Percentiles rank a stretch among this genome's conserved stretches.
Conservation (phyloP, 2,329 filamentous ascomycete genomes). For the Colletotrichum simmondsii region DNA sequence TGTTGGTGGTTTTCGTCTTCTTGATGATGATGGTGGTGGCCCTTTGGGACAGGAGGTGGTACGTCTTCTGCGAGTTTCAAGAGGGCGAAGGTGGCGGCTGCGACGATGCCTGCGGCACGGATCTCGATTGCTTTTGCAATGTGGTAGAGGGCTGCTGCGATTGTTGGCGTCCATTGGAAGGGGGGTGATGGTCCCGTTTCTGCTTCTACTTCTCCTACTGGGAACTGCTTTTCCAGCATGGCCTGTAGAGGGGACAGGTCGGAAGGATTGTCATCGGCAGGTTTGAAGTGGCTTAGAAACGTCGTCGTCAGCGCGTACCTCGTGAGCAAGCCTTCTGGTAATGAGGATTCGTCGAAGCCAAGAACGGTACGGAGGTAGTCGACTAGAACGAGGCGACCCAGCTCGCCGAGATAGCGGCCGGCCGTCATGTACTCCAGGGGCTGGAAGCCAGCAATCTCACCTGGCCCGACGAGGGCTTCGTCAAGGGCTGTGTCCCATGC, state of each 20-base stretch:
- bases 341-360: slow-evolving; percentile 49
- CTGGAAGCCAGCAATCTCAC: slow-evolving; percentile 80
- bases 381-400: slow-evolving; percentile 76
- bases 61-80: slow-evolving; percentile 77
- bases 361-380: slow-evolving; percentile 67
- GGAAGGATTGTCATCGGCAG: slow-evolving; percentile 51
- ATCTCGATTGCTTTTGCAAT: slow-evolving; percentile 78
- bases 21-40: slow-evolving; percentile 13
- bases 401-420: slow-evolving; percentile 81
- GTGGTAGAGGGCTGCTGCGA: slow-evolving; percentile 69
- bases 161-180: slow-evolving; percentile 72
- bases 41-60: slow-evolving; percentile 40
- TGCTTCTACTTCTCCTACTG: slow-evolving; percentile 43
- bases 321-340: slow-evolving; percentile 67
- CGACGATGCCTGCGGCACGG: slow-evolving; percentile 79
- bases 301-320: slow-evolving; percentile 76
- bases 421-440: slow-evolving; percentile 88
- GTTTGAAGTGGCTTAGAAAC: slow-evolving; percentile 77
- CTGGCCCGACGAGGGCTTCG: slow-evolving; percentile 70
- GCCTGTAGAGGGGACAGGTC: slow-evolving; percentile 49
- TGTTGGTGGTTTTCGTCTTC: too few species aligned
- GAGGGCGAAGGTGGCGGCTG: slow-evolving; percentile 77
- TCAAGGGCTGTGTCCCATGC: slow-evolving; percentile 78
- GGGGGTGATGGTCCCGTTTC: slow-evolving; percentile 38
- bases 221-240: slow-evolving; percentile 64